phyloP scores from a whole-genome alignment of 148 eudicot genomes.

The Nyssa sinensis region DNA sequence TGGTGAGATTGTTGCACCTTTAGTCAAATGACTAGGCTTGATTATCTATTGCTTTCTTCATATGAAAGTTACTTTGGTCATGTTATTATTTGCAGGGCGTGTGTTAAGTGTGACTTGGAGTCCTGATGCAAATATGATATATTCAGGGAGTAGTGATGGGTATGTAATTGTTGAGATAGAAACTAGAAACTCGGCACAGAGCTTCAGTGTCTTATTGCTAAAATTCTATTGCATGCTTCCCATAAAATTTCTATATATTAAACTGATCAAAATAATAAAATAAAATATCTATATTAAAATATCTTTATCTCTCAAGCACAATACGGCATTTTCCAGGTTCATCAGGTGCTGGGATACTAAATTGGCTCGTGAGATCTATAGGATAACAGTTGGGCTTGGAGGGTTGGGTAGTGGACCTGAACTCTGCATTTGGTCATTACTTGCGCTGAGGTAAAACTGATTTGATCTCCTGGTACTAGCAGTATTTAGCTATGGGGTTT shows the following conservation, averaged over 20 bases:
- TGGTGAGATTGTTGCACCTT: conserved; percentile 64
- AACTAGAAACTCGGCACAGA: background rate
- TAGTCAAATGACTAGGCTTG: background rate
- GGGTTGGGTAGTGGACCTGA: conserved; percentile 71
- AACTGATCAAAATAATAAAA: no score
- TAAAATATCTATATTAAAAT: no score
- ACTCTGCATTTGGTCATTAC: conserved; percentile 88
- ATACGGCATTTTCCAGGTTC: conserved; percentile 44
- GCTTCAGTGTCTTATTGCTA: background rate
- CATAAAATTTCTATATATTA: no score
- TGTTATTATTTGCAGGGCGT: conserved; percentile 50
- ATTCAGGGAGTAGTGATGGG: conserved; percentile 96
- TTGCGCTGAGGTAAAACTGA: conserved; percentile 63
- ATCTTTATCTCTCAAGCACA: conserved; percentile 4
- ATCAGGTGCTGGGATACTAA: conserved; percentile 86
- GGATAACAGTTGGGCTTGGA: conserved; percentile 90
- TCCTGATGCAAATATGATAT: conserved; percentile 64
- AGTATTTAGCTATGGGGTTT: no score
- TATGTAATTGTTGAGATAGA: conserved; percentile 36
- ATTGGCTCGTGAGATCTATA: conserved; percentile 54
- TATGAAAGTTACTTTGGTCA: conserved; percentile 5
- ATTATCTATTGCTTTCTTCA: background rate
- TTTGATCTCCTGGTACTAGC: background rate
- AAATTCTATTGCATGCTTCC: background rate
- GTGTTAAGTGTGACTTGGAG: conserved; percentile 84